phyloP scores from a whole-genome alignment of 2,329 filamentous ascomycete genomes.

The Exophiala sideris region DNA sequence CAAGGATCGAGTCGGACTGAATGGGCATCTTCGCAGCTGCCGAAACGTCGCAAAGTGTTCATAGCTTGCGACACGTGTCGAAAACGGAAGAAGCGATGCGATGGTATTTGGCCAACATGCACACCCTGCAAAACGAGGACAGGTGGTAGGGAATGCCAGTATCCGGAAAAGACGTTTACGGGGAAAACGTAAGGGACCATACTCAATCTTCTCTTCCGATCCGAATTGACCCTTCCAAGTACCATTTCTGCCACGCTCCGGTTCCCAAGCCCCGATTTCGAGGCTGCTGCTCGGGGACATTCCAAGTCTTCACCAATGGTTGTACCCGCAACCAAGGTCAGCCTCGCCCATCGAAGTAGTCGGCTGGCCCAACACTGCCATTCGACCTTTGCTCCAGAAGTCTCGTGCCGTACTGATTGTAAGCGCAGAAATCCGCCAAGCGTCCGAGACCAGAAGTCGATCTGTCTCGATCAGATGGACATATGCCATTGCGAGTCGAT shows the following conservation, averaged over 20 bases:
- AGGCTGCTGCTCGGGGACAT: neutral
- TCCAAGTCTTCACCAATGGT: neutral
- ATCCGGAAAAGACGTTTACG: neutral
- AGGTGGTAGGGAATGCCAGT: neutral
- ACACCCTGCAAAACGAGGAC: neutral
- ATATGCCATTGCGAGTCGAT: neutral
- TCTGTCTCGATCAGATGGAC: neutral
- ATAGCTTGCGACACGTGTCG: constrained; percentile 7
- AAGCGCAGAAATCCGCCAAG: neutral
- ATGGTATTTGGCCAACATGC: constrained; percentile 1
- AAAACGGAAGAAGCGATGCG: constrained; percentile 7
- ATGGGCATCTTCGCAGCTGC: neutral
- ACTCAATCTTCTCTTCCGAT: neutral
- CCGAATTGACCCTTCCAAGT: neutral
- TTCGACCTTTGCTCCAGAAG: neutral
- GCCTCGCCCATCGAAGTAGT: neutral
- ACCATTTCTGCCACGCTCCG: neutral
- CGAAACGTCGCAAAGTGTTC: constrained; percentile 1
- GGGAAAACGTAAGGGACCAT: neutral
- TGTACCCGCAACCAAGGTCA: neutral
- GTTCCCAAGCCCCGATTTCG: neutral
- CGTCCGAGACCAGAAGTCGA: neutral
- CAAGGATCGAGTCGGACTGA: neutral
- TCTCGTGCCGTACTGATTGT: neutral
- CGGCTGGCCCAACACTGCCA: neutral